Conservation (phyloP, 208 protist species). For the Acanthamoeba royreba region DNA sequence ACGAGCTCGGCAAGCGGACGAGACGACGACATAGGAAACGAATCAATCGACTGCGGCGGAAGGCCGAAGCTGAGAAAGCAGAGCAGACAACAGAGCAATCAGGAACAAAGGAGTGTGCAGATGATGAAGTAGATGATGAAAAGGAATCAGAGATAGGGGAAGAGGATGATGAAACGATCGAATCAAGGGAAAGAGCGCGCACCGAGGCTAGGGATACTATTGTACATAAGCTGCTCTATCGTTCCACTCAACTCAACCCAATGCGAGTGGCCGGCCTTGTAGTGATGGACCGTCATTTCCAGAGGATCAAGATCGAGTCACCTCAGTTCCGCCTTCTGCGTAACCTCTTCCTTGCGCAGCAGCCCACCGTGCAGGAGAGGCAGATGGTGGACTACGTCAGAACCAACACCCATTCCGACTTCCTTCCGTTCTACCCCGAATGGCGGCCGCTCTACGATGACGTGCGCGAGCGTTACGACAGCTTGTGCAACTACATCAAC, state of each 20-base stretch:
- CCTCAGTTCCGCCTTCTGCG: slow-evolving; percentile 8
- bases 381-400: background rate
- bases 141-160: background rate
- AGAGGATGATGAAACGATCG: background rate
- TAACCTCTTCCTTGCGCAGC: slow-evolving; percentile 15
- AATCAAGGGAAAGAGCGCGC: background rate
- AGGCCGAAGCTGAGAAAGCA: background rate
- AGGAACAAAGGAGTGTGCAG: background rate
- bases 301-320: background rate
- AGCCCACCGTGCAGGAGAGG: background rate
- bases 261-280: background rate
- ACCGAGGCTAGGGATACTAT: background rate
- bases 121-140: background rate
- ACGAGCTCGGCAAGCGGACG: background rate
- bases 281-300: background rate
- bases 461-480: background rate
- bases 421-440: background rate
- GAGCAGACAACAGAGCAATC: background rate
- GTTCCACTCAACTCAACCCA: background rate
- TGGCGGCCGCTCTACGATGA: background rate
- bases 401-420: background rate
- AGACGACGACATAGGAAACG: background rate
- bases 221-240: background rate
- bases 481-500: background rate
- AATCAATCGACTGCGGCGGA: background rate